Base-by-base conservation (phyloP, 78 protist species). In the Guillardia theta region DNA sequence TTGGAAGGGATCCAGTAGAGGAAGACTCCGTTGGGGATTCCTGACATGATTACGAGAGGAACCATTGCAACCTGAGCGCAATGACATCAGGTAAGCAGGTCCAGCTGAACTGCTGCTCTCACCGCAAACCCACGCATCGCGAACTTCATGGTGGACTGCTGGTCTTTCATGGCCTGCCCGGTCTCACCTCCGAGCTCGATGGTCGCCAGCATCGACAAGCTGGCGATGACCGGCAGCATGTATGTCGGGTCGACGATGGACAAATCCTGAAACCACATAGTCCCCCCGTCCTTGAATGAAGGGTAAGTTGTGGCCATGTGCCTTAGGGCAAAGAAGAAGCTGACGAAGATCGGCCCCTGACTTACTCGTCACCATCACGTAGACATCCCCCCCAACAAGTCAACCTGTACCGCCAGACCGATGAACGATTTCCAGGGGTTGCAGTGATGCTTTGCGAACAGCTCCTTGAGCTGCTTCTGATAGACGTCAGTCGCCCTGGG, bases 1-100 rank as follows among this genome's bases (percentile, higher is more conserved):
- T 90, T 90, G 70, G 93, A 24, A 6, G 48, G 48, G 48, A 90
- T 48, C 93, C 93, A 90, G 93, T 90, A 90, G 83, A 90, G 30
- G 45, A 90, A 90, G 93, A 90, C 78, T 0, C 44, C 70, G 1
- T 44, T 47, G 50, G 64, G 92, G 92, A 47, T 70, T 36, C 83
- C 83, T 36, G 45, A 33, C 46, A 70, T 12, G 41, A 70, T 70
- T 15, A 70, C 83, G 0, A 43, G 46, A 43, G 83, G 83, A 2
- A 70, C 22, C 83, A 70, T 70, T 12, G 36, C 10, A 12, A 70
- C 41, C 83, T 70, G 83, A 36, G 27, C 27, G 27, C 27, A 8
- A 3, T 6, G 6, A 6, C 27, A 8, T 6, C 27, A 8, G 27
- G 70, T 6, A 8, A 30, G 2, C 27, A 1, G 70, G 6, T 1